Evolutionary conservation across 2,329 filamentous ascomycete genomes (phyloP).

Genomic region (Leptographium wingfieldii): DNA sequence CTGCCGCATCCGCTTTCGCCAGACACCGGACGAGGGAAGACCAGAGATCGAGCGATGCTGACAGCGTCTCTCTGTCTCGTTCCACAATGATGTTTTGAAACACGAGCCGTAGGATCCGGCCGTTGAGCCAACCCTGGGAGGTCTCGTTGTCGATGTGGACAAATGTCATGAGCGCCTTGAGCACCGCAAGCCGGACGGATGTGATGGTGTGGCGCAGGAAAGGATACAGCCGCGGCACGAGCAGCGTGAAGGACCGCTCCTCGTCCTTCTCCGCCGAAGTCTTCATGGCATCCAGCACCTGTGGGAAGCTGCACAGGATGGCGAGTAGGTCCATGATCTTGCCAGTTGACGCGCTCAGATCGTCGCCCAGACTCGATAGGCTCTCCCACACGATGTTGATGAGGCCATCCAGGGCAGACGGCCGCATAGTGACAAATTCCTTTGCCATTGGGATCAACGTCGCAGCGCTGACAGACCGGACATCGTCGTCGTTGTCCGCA

Average conservation of each 20-base stretch:
- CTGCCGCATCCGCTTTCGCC: slow-evolving; percentile 41
- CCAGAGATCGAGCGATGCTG: slow-evolving; percentile 81
- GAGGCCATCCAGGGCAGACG: slow-evolving; percentile 62
- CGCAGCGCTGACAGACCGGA: slow-evolving; percentile 92
- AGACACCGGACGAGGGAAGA: slow-evolving; percentile 60
- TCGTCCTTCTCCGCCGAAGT: slow-evolving; percentile 69
- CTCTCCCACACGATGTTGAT: slow-evolving; percentile 98
- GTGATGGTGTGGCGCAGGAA: slow-evolving; percentile 97
- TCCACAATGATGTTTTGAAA: slow-evolving; percentile 96
- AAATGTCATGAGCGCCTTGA: slow-evolving; percentile 88
- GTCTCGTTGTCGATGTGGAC: slow-evolving; percentile 67
- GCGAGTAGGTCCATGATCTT: slow-evolving; percentile 97
- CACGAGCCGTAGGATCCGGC: slow-evolving; percentile 73
- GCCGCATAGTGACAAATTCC: slow-evolving; percentile 81
- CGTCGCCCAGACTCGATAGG: slow-evolving; percentile 89
- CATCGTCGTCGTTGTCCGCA: slow-evolving; percentile 84
- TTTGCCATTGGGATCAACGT: slow-evolving; percentile 92
- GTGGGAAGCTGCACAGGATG: slow-evolving; percentile 85
- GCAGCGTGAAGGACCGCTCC: slow-evolving; percentile 78
- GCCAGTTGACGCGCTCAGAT: slow-evolving; percentile 91
- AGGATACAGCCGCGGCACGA: slow-evolving; percentile 88
- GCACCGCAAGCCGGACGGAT: slow-evolving; percentile 81
- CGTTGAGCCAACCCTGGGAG: slow-evolving; percentile 87
- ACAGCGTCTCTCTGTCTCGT: slow-evolving; percentile 70
- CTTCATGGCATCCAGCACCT: slow-evolving; percentile 92